These are phyloP conservation scores for Candolleomyces efflorescens DNA, from an alignment of 768 basidiomycete species.

Conservation along the genomic window DNA sequence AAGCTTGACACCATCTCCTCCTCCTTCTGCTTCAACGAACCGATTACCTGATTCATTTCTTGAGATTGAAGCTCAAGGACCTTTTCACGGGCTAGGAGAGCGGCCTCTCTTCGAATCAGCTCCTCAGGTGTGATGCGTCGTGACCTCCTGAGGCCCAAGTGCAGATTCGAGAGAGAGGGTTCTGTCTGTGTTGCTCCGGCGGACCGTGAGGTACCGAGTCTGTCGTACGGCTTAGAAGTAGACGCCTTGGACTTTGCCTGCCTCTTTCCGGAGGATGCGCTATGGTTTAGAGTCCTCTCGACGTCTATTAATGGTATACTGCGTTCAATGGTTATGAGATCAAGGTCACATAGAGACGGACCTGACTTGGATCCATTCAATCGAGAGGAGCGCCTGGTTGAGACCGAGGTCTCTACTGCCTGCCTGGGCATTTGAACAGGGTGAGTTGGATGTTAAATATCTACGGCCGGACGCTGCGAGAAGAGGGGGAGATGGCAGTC, in stretches of 20 bases:
- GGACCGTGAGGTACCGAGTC: constrained; percentile 2
- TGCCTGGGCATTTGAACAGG: background rate
- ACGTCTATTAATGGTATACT: background rate
- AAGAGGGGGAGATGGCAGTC: background rate
- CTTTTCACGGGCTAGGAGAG: constrained; percentile 32
- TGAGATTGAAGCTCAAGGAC: constrained; percentile 32
- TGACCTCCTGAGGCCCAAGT: constrained; percentile 27
- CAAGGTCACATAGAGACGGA: background rate
- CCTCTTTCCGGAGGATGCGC: background rate
- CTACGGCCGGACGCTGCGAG: background rate
- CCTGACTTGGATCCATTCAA: background rate
- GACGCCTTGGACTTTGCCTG: background rate
- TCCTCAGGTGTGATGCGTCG: constrained; percentile 36
- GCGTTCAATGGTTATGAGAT: background rate
- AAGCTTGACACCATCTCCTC: constrained; percentile 40
- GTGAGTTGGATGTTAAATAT: background rate
- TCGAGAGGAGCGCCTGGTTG: background rate
- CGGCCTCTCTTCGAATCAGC: constrained; percentile 32
- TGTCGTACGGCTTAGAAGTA: constrained; percentile 12
- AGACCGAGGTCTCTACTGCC: background rate
- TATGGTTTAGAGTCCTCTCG: background rate
- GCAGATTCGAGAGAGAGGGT: background rate
- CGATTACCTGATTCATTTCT: constrained; percentile 38
- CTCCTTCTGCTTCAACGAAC: constrained; percentile 35
- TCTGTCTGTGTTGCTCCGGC: background rate